Evolutionary conservation across 805 yeast species (phyloP).

Genomic region (Barnettozyma wickerhamii): DNA sequence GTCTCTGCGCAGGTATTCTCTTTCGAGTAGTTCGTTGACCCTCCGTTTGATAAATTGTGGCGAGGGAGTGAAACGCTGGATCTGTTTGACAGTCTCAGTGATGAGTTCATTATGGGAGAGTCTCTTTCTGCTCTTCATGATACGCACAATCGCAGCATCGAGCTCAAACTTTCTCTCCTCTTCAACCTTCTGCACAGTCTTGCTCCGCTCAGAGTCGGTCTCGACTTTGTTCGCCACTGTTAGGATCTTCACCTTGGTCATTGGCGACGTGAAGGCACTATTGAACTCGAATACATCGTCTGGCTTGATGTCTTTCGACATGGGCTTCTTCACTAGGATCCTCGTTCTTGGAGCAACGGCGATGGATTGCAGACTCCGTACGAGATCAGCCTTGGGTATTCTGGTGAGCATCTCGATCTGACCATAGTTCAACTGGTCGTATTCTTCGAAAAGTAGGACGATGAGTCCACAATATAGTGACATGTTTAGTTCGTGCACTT

Average conservation of each 20-base stretch:
- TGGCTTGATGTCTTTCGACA: constrained; percentile 63
- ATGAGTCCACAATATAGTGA: constrained; percentile 80
- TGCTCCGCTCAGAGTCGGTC: constrained; percentile 35
- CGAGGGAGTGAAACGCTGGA: constrained; percentile 67
- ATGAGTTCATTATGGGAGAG: constrained; percentile 61
- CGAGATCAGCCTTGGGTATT: constrained; percentile 69
- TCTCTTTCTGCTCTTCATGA: constrained; percentile 73
- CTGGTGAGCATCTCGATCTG: constrained; percentile 63
- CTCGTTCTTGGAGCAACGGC: constrained; percentile 80
- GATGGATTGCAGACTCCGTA: constrained; percentile 75
- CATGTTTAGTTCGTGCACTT: constrained; percentile 73
- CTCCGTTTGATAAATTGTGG: constrained; percentile 65
- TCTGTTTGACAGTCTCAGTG: constrained; percentile 57
- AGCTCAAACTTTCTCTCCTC: constrained; percentile 63
- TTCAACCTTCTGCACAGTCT: constrained; percentile 51
- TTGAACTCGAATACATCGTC: constrained; percentile 66
- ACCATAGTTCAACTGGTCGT: constrained; percentile 46
- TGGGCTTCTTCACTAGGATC: constrained; percentile 68
- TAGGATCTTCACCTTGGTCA: constrained; percentile 66
- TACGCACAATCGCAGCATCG: constrained; percentile 84
- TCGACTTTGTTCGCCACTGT: constrained; percentile 50
- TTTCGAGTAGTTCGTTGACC: constrained; percentile 69
- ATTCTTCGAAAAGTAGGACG: constrained; percentile 65
- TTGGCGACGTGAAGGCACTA: constrained; percentile 61
- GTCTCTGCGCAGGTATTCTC: constrained; percentile 77